Evolutionary conservation across 768 basidiomycete genomes (phyloP).

Genomic region (Pholiota microspora): DNA sequence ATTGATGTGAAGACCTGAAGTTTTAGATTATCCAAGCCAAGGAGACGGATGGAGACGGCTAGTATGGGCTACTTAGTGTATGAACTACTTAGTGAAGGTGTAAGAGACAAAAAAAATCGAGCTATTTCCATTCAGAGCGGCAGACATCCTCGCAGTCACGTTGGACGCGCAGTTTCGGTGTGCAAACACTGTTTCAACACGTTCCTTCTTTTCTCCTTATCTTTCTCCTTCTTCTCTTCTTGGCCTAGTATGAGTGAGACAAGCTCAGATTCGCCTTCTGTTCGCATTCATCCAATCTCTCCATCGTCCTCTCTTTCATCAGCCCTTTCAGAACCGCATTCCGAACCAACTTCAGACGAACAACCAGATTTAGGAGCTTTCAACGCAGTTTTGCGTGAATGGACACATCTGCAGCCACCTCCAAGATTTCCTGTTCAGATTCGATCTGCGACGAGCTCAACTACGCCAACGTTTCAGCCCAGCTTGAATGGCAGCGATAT

Average conservation of each 20-base stretch:
- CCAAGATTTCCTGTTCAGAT: constrained; percentile 34
- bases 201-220: constrained; percentile 6
- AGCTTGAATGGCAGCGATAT: constrained; percentile 20
- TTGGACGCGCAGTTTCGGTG: too few species aligned
- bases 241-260: constrained; percentile 24
- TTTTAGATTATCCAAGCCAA: too few species aligned
- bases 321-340: constrained; percentile 25
- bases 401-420: constrained; percentile 51
- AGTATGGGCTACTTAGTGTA: too few species aligned
- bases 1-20: too few species aligned
- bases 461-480: constrained; percentile 24
- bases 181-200: not conserved
- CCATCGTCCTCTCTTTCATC: constrained; percentile 25
- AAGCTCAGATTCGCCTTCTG: constrained; percentile 20
- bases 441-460: constrained; percentile 23
- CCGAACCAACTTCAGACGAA: constrained; percentile 60
- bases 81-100: too few species aligned
- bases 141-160: too few species aligned
- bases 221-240: constrained; percentile 8
- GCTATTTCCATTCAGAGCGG: too few species aligned
- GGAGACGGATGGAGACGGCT: too few species aligned
- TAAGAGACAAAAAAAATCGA: too few species aligned
- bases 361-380: constrained; percentile 76
- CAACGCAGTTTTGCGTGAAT: constrained; percentile 64
- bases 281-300: constrained; percentile 22